These are phyloP conservation scores for Ganoderma meredithae DNA, from an alignment of 1,284 basidiomycete genomes.

Conservation along the genomic window DNA sequence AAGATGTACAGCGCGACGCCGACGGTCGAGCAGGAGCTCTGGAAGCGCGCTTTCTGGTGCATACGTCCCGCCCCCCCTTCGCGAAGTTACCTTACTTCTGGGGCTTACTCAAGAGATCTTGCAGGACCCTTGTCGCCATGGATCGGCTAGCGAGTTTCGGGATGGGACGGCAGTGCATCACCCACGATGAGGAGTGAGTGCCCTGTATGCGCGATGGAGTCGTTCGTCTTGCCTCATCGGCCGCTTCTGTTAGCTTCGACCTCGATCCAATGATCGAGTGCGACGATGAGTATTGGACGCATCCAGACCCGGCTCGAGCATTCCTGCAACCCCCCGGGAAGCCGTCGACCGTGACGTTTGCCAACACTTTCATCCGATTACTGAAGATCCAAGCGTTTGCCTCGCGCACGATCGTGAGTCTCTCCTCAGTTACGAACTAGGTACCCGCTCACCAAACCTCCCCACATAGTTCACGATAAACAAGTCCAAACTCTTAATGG, in stretches of 20 bases:
- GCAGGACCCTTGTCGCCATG: slow-evolving; percentile 65
- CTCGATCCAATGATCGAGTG: slow-evolving; percentile 63
- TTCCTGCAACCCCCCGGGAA: slow-evolving; percentile 56
- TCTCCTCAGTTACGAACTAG: slow-evolving; percentile 39
- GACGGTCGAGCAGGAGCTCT: slow-evolving; percentile 54
- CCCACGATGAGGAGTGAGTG: slow-evolving; percentile 86
- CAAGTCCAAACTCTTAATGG: slow-evolving; percentile 53
- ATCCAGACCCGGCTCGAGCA: slow-evolving; percentile 48
- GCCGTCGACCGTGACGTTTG: slow-evolving; percentile 52
- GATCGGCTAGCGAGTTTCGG: slow-evolving; percentile 73
- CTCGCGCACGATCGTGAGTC: slow-evolving; percentile 57
- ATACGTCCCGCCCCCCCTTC: slow-evolving; percentile 38
- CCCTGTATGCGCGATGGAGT: neutral
- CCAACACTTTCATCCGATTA: slow-evolving; percentile 58
- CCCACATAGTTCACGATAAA: slow-evolving; percentile 64
- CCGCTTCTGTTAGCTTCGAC: slow-evolving; percentile 53
- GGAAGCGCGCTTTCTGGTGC: slow-evolving; percentile 80
- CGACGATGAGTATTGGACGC: slow-evolving; percentile 71
- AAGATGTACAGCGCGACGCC: slow-evolving; percentile 41
- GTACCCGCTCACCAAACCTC: slow-evolving; percentile 57
- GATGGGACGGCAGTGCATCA: slow-evolving; percentile 81
- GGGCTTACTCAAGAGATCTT: no score
- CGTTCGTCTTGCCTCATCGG: neutral
- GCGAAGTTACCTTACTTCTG: no score
- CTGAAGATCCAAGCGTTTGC: slow-evolving; percentile 62